Base-by-base conservation (phyloP, 139 green algal species). In the Micractinium sp. region DNA sequence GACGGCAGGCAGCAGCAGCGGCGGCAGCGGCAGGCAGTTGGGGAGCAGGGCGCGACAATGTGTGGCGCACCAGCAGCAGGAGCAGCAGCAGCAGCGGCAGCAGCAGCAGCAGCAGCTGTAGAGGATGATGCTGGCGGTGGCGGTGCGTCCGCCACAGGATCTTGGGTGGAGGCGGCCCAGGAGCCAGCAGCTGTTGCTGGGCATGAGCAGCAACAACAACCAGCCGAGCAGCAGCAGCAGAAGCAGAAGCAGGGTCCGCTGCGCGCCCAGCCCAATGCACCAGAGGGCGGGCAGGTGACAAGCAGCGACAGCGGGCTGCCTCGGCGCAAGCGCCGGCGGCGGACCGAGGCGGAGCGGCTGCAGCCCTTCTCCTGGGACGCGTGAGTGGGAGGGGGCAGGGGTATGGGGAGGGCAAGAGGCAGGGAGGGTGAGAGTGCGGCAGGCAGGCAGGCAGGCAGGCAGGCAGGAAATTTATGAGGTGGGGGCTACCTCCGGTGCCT, bases 331-430 rank as follows among this genome's bases (percentile, higher is more conserved):
- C 74, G 74, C 15, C 74, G 14, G 74, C 33, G 33, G 9, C 74
- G 74, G n/a, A 80, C 33, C 74, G 74, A 80, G 74, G 74, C 74
- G 74, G 74, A 80, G 74, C 74, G 74, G 16, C 74, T 80, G 33
- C 33, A 16, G 33, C 74, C 74, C 35, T 80, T 80, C 19, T 41
- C 33, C 2, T 80, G 74, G 74, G 74, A 80, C 15, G 9, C 12
- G 71, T 38, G 16, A 77, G 71, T 38, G 0, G 31, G 71, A 31
- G 31, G 47, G 47, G 47, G 47, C 47, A 56, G 47, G 47, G 7
- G 47, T 5, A 9, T 75, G 67, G 20, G n/a, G 27, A n/a, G 60
- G 60, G 20, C 67, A 4, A 35, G 67, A 29, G 13, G 2, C 67
- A 35, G 27, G 25, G 63, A 22, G 9, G 27, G 63, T 73, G 63